These are phyloP conservation scores for Brassica hybrid DNA, from an alignment of 441 rosid genomes.

Conservation along the genomic window DNA sequence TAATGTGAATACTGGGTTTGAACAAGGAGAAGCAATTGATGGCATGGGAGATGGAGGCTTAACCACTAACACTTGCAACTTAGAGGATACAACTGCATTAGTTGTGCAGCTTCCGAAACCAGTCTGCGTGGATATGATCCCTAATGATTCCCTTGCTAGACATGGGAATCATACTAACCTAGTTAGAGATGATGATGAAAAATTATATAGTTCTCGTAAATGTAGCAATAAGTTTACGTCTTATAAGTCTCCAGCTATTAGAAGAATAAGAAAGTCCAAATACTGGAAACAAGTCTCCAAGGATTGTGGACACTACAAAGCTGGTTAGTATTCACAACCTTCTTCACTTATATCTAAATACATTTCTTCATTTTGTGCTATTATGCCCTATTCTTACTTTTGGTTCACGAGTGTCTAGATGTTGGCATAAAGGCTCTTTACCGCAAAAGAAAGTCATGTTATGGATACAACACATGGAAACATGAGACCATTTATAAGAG, in stretches of 20 bases:
- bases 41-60: constrained; percentile 45
- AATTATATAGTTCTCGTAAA: constrained; percentile 50
- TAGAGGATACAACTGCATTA: constrained; percentile 53
- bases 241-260: too few species aligned
- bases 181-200: constrained; percentile 76
- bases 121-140: constrained; percentile 43
- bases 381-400: constrained; percentile 3
- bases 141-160: constrained; percentile 56
- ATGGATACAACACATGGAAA: constrained; percentile 48
- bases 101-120: constrained; percentile 42
- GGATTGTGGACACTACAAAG: too few species aligned
- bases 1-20: constrained; percentile 44
- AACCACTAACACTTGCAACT: constrained; percentile 35
- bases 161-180: constrained; percentile 54
- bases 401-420: constrained; percentile 43
- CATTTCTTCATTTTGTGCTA: constrained; percentile 2
- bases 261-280: constrained; percentile 63
- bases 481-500: constrained; percentile 50
- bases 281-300: constrained; percentile 68
- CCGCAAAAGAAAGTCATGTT: constrained; percentile 53
- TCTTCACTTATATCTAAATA: constrained; percentile 20
- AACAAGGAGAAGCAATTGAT: constrained; percentile 40
- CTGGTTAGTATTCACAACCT: constrained; percentile 50
- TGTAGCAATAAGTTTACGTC: constrained; percentile 56
- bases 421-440: constrained; percentile 49